Evolutionary conservation across 2,329 filamentous ascomycete species (phyloP).

Genomic region (Pyrenophora seminiperda): DNA sequence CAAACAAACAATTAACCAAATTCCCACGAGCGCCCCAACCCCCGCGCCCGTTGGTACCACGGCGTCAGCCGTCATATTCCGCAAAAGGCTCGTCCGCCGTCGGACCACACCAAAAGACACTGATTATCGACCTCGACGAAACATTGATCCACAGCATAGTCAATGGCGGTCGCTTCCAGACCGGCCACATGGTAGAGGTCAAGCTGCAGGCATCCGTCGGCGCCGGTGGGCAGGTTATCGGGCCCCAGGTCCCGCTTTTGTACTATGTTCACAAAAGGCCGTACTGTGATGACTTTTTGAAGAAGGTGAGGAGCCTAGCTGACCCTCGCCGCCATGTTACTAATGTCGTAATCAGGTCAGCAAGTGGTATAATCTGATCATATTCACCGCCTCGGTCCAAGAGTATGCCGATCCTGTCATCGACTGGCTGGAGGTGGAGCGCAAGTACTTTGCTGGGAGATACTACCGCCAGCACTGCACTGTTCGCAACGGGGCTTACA

Average conservation of each 20-base stretch:
- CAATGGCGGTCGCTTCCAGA: conserved; percentile 93
- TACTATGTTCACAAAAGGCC: conserved; percentile 99
- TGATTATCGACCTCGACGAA: conserved; percentile 95
- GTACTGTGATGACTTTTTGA: conserved; percentile 93
- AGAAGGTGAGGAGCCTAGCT: conserved; percentile 63
- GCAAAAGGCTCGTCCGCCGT: conserved; percentile 40
- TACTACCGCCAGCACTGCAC: conserved; percentile 99
- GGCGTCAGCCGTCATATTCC: conserved; percentile 86
- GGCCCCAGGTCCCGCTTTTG: conserved; percentile 91
- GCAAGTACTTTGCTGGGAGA: conserved; percentile 91
- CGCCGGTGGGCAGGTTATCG: conserved; percentile 69
- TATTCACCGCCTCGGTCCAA: conserved; percentile 97
- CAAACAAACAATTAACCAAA: conserved; percentile 71
- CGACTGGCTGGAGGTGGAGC: conserved; percentile 95
- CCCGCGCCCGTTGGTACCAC: conserved; percentile 85
- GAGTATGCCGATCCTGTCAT: conserved; percentile 99
- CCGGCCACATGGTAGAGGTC: conserved; percentile 98
- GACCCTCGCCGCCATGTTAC: conserved; percentile 9
- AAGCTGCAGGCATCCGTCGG: conserved; percentile 77
- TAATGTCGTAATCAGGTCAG: conserved; percentile 64
- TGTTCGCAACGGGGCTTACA: conserved; percentile 91
- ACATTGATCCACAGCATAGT: conserved; percentile 98
- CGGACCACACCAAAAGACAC: conserved; percentile 73
- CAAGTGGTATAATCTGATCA: conserved; percentile 97
- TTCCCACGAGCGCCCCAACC: conserved; percentile 91